Base-by-base conservation (phyloP, 139 green algal species). In the Chlamydomonas sp. region DNA sequence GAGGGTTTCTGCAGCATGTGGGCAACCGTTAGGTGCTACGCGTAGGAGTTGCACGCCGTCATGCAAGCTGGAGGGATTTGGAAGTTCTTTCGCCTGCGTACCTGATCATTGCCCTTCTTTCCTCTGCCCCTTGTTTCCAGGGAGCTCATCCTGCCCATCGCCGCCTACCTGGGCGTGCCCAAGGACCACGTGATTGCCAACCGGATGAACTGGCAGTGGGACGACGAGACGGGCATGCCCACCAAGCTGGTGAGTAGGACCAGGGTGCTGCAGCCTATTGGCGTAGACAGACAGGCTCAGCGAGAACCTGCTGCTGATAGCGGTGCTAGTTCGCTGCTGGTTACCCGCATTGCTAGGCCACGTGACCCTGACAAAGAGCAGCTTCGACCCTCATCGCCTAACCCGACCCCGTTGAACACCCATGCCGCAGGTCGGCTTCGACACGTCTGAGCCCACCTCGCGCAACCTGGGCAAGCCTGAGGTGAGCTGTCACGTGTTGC, bases 101-200 rank as follows among this genome's bases (percentile, higher is more conserved):
- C n/a, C n/a, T n/a, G n/a, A n/a, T n/a, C n/a, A n/a, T n/a, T n/a
- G n/a, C n/a, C n/a, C n/a, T n/a, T n/a, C n/a, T n/a, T n/a, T n/a
- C n/a, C n/a, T n/a, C n/a, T n/a, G n/a, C n/a, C n/a, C n/a, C n/a
- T n/a, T n/a, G n/a, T n/a, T n/a, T n/a, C n/a, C n/a, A n/a, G n/a
- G n/a, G n/a, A n/a, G n/a, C n/a, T n/a, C n/a, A n/a, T n/a, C n/a
- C n/a, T n/a, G n/a, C n/a, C n/a, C n/a, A n/a, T n/a, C n/a, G n/a
- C n/a, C n/a, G n/a, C n/a, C n/a, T n/a, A n/a, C n/a, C n/a, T n/a
- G n/a, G n/a, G n/a, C n/a, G n/a, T n/a, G n/a, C n/a, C n/a, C n/a
- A n/a, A n/a, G 88, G 60, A 92, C 31, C 31, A 93, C 78, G 84
- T 95, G 66, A 92, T 90, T 84, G 93, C 93, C 79, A 95, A 95